Percentiles rank a stretch among this genome's conserved stretches.
Conservation (phyloP, 1,284 basidiomycete species). For the Coniferiporia weirii region DNA sequence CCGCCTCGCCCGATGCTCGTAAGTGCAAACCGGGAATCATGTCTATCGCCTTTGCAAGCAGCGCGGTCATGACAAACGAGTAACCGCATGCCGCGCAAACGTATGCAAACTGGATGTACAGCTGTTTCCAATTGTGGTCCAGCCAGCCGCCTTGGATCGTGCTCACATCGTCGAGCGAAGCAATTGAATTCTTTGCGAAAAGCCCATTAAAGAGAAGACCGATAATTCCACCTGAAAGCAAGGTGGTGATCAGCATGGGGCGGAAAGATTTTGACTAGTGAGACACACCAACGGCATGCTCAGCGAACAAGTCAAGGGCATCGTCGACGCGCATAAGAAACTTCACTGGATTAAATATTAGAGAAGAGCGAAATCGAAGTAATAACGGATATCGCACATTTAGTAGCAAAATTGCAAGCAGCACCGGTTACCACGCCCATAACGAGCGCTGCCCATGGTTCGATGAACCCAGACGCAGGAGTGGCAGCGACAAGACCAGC, state of each 20-base stretch:
- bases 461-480: slow-evolving; percentile 66
- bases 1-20: slow-evolving; percentile 68
- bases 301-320: slow-evolving; percentile 83
- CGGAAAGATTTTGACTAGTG: not conserved
- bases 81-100: slow-evolving; percentile 65
- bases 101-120: slow-evolving; percentile 84
- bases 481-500: slow-evolving; percentile 91
- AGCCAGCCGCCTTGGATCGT: slow-evolving; percentile 70
- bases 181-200: slow-evolving; percentile 64
- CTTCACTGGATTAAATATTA: slow-evolving; percentile 46
- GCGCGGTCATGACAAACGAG: slow-evolving; percentile 63
- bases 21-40: slow-evolving; percentile 74
- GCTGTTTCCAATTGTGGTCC: slow-evolving; percentile 64
- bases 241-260: not conserved
- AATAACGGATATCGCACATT: slow-evolving; percentile 45
- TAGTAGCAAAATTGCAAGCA: slow-evolving; percentile 84
- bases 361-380: slow-evolving; percentile 13
- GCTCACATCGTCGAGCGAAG: slow-evolving; percentile 73
- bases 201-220: slow-evolving; percentile 77
- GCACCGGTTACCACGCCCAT: slow-evolving; percentile 74
- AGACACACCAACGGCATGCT: slow-evolving; percentile 72
- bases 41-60: slow-evolving; percentile 67
- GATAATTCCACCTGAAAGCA: slow-evolving; percentile 53
- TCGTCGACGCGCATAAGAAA: slow-evolving; percentile 70
- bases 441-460: slow-evolving; percentile 67